Base-by-base conservation (phyloP, 1,139 yeast genomes). In the Lodderomyces jiufengensis region DNA sequence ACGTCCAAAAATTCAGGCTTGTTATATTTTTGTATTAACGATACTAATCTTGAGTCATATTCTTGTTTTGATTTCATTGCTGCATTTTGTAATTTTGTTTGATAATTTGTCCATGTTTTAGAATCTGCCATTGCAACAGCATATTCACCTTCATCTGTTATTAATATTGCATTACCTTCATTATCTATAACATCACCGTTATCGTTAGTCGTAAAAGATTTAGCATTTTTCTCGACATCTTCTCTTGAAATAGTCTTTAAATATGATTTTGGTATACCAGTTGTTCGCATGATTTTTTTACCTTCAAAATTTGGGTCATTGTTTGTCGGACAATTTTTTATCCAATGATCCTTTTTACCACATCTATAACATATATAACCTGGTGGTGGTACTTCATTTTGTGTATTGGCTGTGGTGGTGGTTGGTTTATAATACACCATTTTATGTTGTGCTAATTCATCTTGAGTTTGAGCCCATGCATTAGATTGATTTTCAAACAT, bases 311-410 rank as follows among this genome's bases (percentile, higher is more conserved):
- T 84, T 4, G 97, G 95, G 59, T 92, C 98, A 38, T 78, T 79
- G 49, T 85, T 84, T 2, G 95, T 87, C 1, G 98, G 98, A 65
- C 98, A 92, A 48, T 88, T 87, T 52, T 85, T 85, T 44, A 94
- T 90, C 92, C 95, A 90, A 59, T 92, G 99, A 44, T 92, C 96
- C 58, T 88, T 86, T 32, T 86, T 88, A 35, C 98, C 98, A 66
- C 99, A 92, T 55, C 97, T 73, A 58, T 92, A 90, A 58, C 98
- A 92, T 54, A 90, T 83, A 53, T 92, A 92, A 1, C 95, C 95
- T 3, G 95, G 92, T 1, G 98, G 98, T 4, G 97, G 96, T 6
- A 84, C 78, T 46, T 82, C 84, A 46, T 78, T 90, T 21, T 28
- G 20, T 9, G 36, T 20, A 3, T 27, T 31, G n/a, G 36, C 12